Percentiles rank a stretch among this genome's conserved stretches.
These are phyloP conservation scores for Kluyveromyces aestuarii DNA, from an alignment of 805 yeast species.

Conservation along the genomic window DNA sequence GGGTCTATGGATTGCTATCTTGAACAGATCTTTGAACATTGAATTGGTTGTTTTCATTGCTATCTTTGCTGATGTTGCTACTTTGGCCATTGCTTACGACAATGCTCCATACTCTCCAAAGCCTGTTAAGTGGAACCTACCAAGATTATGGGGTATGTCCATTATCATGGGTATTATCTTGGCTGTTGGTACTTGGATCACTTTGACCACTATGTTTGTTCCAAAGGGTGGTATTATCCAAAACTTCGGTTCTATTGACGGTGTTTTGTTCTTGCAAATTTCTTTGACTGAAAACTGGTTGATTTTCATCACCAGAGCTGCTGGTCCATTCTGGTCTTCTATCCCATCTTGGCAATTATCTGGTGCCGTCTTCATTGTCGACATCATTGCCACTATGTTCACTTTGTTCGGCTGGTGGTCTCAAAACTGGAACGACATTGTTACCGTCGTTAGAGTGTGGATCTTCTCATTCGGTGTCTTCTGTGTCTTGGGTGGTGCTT, in stretches of 20 bases:
- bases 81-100: conserved; percentile 94
- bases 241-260: conserved; percentile 90
- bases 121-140: conserved; percentile 95
- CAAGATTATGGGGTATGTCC: conserved; percentile 97
- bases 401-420: conserved; percentile 96
- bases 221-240: conserved; percentile 90
- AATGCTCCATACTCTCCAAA: conserved; percentile 89
- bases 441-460: conserved; percentile 90
- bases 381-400: conserved; percentile 86
- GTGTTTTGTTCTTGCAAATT: conserved; percentile 88
- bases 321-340: conserved; percentile 98
- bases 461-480: conserved; percentile 93
- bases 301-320: conserved; percentile 93
- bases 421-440: conserved; percentile 94
- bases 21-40: conserved; percentile 78
- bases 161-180: conserved; percentile 74
- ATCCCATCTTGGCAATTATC: conserved; percentile 93
- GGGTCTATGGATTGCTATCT: conserved; percentile 94
- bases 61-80: conserved; percentile 94
- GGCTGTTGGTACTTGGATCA: conserved; percentile 91
- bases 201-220: conserved; percentile 88
- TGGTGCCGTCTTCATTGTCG: conserved; percentile 88
- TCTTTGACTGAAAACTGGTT: conserved; percentile 96
- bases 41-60: conserved; percentile 94
- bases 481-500: conserved; percentile 94